Conservation (phyloP, 176 grass and related monocot species). For the Cocos nucifera region DNA sequence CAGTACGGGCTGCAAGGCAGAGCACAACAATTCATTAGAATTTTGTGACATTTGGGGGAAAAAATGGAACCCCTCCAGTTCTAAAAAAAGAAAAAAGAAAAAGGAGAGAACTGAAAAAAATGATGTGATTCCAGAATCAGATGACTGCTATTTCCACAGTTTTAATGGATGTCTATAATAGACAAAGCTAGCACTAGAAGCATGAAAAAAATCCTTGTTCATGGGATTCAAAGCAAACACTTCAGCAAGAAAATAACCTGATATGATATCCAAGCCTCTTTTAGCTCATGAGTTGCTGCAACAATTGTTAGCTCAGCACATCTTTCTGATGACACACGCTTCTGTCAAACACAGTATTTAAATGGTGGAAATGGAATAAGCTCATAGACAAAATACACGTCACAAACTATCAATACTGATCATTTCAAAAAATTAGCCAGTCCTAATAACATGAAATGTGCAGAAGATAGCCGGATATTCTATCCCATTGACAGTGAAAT, state of each 20-base stretch:
- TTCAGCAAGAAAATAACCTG: conserved; percentile 51
- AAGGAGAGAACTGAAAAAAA: neutral
- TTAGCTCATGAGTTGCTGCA: conserved; percentile 89
- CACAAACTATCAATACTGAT: too few species aligned
- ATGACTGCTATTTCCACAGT: too few species aligned
- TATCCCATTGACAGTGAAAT: too few species aligned
- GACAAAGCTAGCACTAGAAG: neutral
- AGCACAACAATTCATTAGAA: neutral
- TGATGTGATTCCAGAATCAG: too few species aligned
- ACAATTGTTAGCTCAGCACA: conserved; percentile 85
- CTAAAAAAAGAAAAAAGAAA: too few species aligned
- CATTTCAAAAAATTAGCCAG: too few species aligned
- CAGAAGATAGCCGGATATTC: too few species aligned
- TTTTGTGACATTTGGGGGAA: too few species aligned
- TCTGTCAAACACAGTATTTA: conserved; percentile 26
- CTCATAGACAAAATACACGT: too few species aligned
- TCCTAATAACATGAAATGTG: too few species aligned
- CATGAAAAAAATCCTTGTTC: neutral
- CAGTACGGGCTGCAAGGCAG: conserved; percentile 66
- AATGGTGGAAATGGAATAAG: too few species aligned
- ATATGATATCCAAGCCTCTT: conserved; percentile 96
- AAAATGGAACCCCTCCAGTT: too few species aligned
- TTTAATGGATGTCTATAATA: neutral
- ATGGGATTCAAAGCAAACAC: neutral
- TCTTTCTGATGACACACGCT: conserved; percentile 70